phyloP scores from a whole-genome alignment of 805 yeast species.

The Monosporozyma siamensis region DNA sequence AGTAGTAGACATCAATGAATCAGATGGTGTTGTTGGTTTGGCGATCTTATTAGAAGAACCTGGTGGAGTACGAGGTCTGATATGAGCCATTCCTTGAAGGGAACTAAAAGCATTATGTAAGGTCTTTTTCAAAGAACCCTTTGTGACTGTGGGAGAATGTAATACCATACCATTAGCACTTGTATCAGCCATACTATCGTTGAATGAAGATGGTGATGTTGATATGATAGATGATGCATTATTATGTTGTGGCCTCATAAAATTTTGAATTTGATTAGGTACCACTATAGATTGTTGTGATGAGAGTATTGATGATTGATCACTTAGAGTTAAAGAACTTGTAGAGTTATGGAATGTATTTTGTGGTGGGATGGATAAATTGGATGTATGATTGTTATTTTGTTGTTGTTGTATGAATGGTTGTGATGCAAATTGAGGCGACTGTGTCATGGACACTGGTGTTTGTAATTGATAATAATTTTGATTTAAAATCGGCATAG shows the following conservation, averaged over 20 bases:
- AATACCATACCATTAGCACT: background rate
- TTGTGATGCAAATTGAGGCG: background rate
- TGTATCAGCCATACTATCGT: conserved; percentile 3
- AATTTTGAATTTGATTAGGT: background rate
- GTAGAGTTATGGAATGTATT: conserved; percentile 5
- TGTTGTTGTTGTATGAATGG: background rate
- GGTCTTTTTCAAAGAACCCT: conserved; percentile 2
- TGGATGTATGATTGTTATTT: background rate
- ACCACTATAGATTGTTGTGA: background rate
- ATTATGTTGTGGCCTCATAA: background rate
- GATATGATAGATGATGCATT: background rate
- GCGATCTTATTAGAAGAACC: conserved; percentile 3
- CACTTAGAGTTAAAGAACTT: conserved; percentile 16
- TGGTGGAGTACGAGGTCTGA: background rate
- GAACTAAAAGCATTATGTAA: conserved; percentile 4
- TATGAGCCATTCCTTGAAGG: conserved; percentile 3
- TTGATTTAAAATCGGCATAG: conserved; percentile 2
- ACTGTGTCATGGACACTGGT: background rate
- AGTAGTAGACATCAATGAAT: conserved; percentile 13
- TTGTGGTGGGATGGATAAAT: background rate
- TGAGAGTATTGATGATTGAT: conserved; percentile 13
- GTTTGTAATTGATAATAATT: background rate
- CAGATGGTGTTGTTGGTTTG: conserved; percentile 12
- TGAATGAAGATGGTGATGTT: background rate
- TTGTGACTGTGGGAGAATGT: background rate